A percentile compares a stretch with the other conserved stretches of the same genome.
phyloP scores from a whole-genome alignment of 208 protist species.

The Balamuthia mandrillaris region DNA sequence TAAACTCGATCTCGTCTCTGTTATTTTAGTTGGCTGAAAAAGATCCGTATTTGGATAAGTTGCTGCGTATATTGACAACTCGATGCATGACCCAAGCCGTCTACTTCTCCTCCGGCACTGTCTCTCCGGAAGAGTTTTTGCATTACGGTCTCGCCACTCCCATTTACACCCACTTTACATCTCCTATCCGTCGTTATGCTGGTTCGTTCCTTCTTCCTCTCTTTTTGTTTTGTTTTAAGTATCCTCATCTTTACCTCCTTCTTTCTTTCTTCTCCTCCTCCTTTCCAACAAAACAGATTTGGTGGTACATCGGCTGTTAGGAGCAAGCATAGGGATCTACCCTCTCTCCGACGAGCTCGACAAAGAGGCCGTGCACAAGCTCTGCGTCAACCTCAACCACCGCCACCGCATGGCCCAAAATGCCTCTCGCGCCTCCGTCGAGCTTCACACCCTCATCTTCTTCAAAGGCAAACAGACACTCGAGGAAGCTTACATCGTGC shows the following conservation, averaged over 20 bases:
- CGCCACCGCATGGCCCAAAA: constrained; percentile 69
- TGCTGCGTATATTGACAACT: constrained; percentile 78
- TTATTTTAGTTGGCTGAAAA: constrained; percentile 22
- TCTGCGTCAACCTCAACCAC: constrained; percentile 64
- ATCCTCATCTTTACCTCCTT: not conserved
- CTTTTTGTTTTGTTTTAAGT: not conserved
- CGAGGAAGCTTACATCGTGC: constrained; percentile 14
- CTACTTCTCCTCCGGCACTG: constrained; percentile 37
- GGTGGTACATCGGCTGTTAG: constrained; percentile 77
- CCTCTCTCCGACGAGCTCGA: constrained; percentile 36
- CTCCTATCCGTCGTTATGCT: constrained; percentile 80
- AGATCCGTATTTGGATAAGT: constrained; percentile 69
- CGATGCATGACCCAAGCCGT: constrained; percentile 72
- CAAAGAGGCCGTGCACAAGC: constrained; percentile 29
- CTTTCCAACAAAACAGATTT: constrained; percentile 65
- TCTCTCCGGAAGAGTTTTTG: constrained; percentile 59
- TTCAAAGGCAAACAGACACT: constrained; percentile 57
- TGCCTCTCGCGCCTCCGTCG: constrained; percentile 65
- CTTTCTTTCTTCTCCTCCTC: not conserved
- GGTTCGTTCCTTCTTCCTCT: not conserved
- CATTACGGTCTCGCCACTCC: constrained; percentile 81
- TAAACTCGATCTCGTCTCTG: not conserved
- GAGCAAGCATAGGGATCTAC: constrained; percentile 49
- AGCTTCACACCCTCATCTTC: constrained; percentile 72
- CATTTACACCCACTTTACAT: constrained; percentile 89